phyloP scores from a whole-genome alignment of 768 basidiomycete genomes.

The Kwoniella pini region DNA sequence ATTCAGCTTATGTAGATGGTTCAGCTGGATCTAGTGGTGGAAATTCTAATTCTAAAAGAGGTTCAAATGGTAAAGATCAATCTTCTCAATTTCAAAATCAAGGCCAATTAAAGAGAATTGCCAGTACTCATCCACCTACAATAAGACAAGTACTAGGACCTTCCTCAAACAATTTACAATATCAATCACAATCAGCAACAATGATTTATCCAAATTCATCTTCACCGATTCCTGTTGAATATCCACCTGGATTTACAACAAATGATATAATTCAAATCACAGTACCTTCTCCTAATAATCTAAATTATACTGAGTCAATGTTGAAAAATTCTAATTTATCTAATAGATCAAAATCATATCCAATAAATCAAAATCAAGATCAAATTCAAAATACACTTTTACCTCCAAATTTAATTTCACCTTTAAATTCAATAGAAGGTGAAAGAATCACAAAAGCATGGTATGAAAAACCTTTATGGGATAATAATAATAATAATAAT shows the following conservation, averaged over 20 bases:
- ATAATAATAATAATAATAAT: slow-evolving; percentile 3
- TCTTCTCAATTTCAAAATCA: background rate
- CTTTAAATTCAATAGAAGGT: background rate
- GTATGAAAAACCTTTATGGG: slow-evolving; percentile 36
- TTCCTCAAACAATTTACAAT: background rate
- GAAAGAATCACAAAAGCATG: slow-evolving; percentile 29
- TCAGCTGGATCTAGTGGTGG: background rate
- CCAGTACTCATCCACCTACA: background rate
- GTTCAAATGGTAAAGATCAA: too few relatives aligned
- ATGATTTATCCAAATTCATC: background rate
- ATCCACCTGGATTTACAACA: background rate
- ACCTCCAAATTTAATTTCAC: background rate
- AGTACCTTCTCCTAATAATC: background rate
- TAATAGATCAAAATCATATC: background rate
- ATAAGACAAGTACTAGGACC: background rate
- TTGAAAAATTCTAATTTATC: background rate
- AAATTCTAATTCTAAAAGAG: too few relatives aligned
- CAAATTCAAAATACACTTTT: background rate
- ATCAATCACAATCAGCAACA: background rate
- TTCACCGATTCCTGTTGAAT: background rate
- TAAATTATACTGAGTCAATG: background rate
- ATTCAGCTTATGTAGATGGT: slow-evolving; percentile 11
- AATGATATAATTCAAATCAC: background rate
- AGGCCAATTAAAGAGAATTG: too few relatives aligned
- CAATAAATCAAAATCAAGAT: background rate